Evolutionary conservation across 331 rosid genomes (phyloP).

Genomic region (Arachis monticola): DNA sequence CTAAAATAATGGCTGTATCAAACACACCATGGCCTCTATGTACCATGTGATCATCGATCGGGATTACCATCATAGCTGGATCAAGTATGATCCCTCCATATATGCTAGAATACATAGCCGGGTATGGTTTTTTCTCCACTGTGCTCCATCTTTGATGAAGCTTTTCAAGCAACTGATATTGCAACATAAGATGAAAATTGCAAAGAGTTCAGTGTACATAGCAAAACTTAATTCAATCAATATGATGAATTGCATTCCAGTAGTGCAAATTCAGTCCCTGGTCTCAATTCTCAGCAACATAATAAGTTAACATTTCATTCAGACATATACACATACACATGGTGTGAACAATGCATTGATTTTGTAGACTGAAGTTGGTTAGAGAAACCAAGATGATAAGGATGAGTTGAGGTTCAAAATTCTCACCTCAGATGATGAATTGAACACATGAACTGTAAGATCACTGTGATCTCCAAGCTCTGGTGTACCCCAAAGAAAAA

Average conservation of each 20-base stretch:
- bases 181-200: slow-evolving; percentile 28
- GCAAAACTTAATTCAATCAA: slow-evolving; percentile 10
- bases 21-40: slow-evolving; percentile 90
- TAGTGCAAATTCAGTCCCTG: slow-evolving; percentile 3
- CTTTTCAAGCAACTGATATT: slow-evolving; percentile 73
- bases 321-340: neutral
- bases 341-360: slow-evolving; percentile 8
- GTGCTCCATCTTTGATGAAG: slow-evolving; percentile 75
- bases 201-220: too few species aligned
- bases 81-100: slow-evolving; percentile 90
- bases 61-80: slow-evolving; percentile 87
- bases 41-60: slow-evolving; percentile 89
- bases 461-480: slow-evolving; percentile 61
- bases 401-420: slow-evolving; percentile 29
- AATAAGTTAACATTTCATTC: neutral
- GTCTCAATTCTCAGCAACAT: neutral
- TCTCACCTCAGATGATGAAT: slow-evolving; percentile 82
- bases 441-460: slow-evolving; percentile 66
- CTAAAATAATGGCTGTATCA: slow-evolving; percentile 64
- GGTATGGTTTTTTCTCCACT: slow-evolving; percentile 71
- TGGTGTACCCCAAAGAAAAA: slow-evolving; percentile 39
- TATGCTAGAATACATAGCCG: slow-evolving; percentile 85
- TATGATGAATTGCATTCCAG: neutral
- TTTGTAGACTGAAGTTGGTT: neutral
- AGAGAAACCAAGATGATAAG: slow-evolving; percentile 11